phyloP scores from a whole-genome alignment of 768 basidiomycete species.

The Sporobolomyces roseus region DNA sequence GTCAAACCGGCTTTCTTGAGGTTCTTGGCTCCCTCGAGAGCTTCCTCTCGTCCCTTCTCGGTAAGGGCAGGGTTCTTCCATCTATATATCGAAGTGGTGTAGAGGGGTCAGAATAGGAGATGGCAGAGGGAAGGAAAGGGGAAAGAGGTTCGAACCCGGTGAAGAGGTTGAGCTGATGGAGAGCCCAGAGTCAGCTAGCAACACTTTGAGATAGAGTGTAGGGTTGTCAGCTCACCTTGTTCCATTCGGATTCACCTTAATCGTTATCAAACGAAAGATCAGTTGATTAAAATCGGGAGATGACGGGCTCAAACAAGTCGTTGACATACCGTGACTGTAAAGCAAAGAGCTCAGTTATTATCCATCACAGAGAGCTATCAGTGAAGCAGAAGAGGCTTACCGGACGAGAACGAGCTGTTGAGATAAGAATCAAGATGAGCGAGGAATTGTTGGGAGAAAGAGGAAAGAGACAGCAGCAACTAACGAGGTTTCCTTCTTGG shows the following conservation, averaged over 20 bases:
- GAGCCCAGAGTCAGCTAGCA: neutral
- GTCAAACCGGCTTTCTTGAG: conserved; percentile 34
- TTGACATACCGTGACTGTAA: conserved; percentile 24
- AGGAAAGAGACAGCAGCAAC: neutral
- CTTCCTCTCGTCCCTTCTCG: conserved; percentile 42
- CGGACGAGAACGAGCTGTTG: conserved; percentile 34
- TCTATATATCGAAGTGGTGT: neutral
- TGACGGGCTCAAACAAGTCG: conserved; percentile 4
- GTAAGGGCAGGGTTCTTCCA: conserved; percentile 41
- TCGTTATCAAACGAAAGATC: neutral
- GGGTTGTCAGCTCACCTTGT: conserved; percentile 31
- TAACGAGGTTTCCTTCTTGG: conserved; percentile 22
- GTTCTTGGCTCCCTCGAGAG: conserved; percentile 39
- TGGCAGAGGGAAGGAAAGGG: neutral
- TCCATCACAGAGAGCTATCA: neutral
- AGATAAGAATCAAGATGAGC: neutral
- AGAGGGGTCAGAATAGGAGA: neutral
- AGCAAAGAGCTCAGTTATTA: no score
- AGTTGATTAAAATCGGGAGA: neutral
- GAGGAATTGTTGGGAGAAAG: neutral
- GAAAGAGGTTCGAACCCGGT: conserved; percentile 28
- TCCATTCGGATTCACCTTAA: conserved; percentile 31
- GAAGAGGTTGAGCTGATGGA: conserved; percentile 40
- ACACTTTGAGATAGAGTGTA: neutral
- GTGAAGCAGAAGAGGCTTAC: neutral